Base-by-base conservation (phyloP, 495 filamentous ascomycete genomes). In the Neurospora hispaniola region DNA sequence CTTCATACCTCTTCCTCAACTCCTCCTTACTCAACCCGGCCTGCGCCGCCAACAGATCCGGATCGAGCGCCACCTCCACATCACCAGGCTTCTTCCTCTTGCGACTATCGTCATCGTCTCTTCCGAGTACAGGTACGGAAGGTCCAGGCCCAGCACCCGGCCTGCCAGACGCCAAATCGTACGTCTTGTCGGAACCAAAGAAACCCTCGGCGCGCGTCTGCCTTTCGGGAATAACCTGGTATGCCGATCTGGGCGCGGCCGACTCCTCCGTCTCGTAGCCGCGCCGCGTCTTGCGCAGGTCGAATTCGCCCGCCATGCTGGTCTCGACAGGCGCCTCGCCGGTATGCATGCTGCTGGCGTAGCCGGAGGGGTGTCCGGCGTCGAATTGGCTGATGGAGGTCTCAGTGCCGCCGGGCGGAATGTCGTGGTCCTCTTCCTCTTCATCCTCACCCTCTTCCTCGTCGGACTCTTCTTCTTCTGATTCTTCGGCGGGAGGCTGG, bases 31-130 rank as follows among this genome's bases (percentile, higher is more conserved):
- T 89, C 69, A 98, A 84, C 20, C 92, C 90, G 73, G 93, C 93
- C 73, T 89, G 86, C 5, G 85, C 81, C 71, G 87, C 88, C 73
- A 99, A 80, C 31, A 89, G 85, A 76, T 97, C 93, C 23, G 92
- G 88, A 78, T 99, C 93, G 69, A 99, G 88, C 31, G 93, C 91
- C 31, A 98, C 91, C 73, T 99, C 96, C 38, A 99, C 88, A 82
- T 99, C 96, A 18, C 94, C 96, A 0, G 92, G 94, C 87, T 97
- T 94, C 85, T 96, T 98, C 71, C 96, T 86, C 87, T 98, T 94
- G 72, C 90, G 86, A 88, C 76, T 81, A 23, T 71, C 89, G 48
- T 92, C 89, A 72, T 97, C 93, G 9, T 95, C 92, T 73, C 89
- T 89, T 12, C 94, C 96, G 3, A 98, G 87, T 11, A 96, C 87